Evolutionary conservation across 441 rosid species (phyloP), one percentile per base, ranked within the genome.

Genomic region (Breynia disticha): DNA sequence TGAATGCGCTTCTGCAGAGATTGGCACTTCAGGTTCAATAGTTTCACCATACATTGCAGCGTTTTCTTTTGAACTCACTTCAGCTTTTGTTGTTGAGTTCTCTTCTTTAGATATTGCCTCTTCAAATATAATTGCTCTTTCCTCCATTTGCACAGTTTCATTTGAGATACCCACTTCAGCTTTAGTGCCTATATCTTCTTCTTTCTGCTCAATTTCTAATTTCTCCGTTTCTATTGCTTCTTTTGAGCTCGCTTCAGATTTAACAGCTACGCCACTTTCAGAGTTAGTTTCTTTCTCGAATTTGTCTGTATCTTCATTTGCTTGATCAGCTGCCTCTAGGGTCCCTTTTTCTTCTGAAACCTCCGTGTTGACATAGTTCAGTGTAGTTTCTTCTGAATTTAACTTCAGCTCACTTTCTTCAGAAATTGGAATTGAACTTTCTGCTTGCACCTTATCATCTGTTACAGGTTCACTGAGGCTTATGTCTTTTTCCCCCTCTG

Each of bases 31-130:
- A 28, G 22, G 42, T 52, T 65, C 62, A 46, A 11, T 19, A 49
- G 45, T 56, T 56, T 39, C 65, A 41, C 53, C 63, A 46, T 62
- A 72, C 41, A 20, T 39, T 62, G 47, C 44, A 52, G n/a, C 19
- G 59, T 17, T 63, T 55, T 60, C 72, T 52, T 70, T 42, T 48
- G 60, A 65, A 60, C 57, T 66, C 16, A 32, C 61, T 55, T 52
- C 71, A 28, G 24, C 43, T 62, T 59, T 61, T 54, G 55, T 44
- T 13, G 62, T 32, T 49, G 53, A 19, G 5, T 35, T 37, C 49
- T 53, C 70, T 66, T 59, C 59, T 50, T 62, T 70, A 28, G 39
- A 42, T 50, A 42, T 48, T 46, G 16, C 60, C 50, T 61, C 63
- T 54, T 61, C 60, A 55, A 28, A 28, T 28, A 28, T 9, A 28